Base-by-base conservation (phyloP, 805 yeast species). In the Wickerhamomyces silvicola region DNA sequence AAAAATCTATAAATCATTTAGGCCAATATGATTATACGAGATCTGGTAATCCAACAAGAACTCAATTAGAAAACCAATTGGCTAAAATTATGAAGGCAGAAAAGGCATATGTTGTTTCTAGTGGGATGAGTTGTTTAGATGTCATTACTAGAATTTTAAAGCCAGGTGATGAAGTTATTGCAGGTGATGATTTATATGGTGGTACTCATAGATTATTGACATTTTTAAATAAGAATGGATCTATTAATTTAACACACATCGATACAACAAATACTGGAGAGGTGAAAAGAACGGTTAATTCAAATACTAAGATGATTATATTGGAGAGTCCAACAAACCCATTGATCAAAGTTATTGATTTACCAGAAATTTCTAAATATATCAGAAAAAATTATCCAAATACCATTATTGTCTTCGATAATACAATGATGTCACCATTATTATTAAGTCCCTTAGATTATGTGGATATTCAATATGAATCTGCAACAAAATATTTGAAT, bases 371-470 rank as follows among this genome's bases (percentile, higher is more conserved):
- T 37, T 62, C 87, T 12, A 62, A 63, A 23, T 65, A 72, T 39
- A 87, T 88, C 27, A 92, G 85, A 52, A 54, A 60, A 26, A 65
- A 70, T 25, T 80, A 70, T 50, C 86, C 94, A 12, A 69, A 78
- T 23, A 68, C 81, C 33, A 54, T 80, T 30, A 78, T 85, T 24
- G 94, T 85, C 10, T 88, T 88, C 40, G 97, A 88, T 61, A 88
- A 90, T 66, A 90, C 97, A 37, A 88, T 88, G 97, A 81, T 88
- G 94, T 79, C 95, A 18, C 97, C 97, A 10, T 59, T 88, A 39
- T 68, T 80, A 49, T 78, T 84, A 78, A 70, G 80, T 16, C 97
- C 97, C 5, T 66, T 88, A 43, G 85, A 83, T 45, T 71, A 82
- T 44, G 90, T 78, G 23, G 97, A 88, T 54, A 83, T 88, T 36